A percentile compares a stretch with the other conserved stretches of the same genome.
These are phyloP conservation scores for Hippophae gyantsensis DNA, from an alignment of 306 rosid species.

Conservation along the genomic window DNA sequence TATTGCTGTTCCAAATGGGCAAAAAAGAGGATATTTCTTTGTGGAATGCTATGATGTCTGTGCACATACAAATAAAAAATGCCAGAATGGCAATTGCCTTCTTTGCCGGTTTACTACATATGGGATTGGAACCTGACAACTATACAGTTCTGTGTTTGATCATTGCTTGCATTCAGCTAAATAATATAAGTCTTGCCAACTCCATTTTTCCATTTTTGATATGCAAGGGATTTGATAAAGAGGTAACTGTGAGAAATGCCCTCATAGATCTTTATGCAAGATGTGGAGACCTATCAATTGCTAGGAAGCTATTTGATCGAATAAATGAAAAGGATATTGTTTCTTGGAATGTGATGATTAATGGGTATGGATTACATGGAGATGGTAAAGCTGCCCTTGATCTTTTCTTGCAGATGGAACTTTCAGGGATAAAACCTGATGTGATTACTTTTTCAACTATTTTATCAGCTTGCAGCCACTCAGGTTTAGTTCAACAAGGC, in stretches of 20 bases:
- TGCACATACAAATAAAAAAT: slow-evolving; percentile 10
- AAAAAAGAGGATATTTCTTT: slow-evolving; percentile 19
- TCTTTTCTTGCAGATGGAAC: slow-evolving; percentile 25
- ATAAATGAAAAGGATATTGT: slow-evolving; percentile 15
- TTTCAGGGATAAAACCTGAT: slow-evolving; percentile 14
- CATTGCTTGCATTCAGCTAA: slow-evolving; percentile 22
- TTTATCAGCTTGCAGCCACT: slow-evolving; percentile 32
- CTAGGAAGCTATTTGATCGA: slow-evolving; percentile 23
- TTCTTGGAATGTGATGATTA: slow-evolving; percentile 30
- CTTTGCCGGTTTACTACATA: slow-evolving; percentile 17
- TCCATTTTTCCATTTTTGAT: slow-evolving; percentile 10
- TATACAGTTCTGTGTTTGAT: slow-evolving; percentile 21
- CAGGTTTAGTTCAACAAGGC: slow-evolving; percentile 26
- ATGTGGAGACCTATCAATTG: slow-evolving; percentile 20
- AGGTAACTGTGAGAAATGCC: slow-evolving; percentile 16
- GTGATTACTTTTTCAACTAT: slow-evolving; percentile 14
- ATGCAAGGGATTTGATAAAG: slow-evolving; percentile 20
- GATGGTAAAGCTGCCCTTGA: slow-evolving; percentile 26
- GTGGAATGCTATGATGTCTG: slow-evolving; percentile 29
- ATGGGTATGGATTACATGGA: slow-evolving; percentile 26
- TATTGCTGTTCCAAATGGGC: slow-evolving; percentile 17
- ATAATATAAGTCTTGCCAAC: slow-evolving; percentile 11
- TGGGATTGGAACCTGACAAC: slow-evolving; percentile 24
- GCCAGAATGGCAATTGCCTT: slow-evolving; percentile 9
- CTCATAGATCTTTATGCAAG: slow-evolving; percentile 25